Base-by-base conservation (phyloP, 768 basidiomycete genomes). In the Trametes villosa region DNA sequence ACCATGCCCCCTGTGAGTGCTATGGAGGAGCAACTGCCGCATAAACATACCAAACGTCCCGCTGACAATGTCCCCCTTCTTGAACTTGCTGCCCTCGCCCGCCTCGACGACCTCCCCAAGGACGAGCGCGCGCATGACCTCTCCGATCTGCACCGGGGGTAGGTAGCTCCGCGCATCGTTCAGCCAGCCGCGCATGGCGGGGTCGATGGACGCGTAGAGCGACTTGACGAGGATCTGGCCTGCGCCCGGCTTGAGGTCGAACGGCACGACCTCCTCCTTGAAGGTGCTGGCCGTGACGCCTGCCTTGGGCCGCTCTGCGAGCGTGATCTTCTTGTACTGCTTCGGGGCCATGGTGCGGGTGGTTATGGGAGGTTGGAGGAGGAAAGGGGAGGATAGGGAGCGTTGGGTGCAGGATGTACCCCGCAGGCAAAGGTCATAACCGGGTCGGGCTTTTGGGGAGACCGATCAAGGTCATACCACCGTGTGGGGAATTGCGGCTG, bases 151-250 rank as follows among this genome's bases (percentile, higher is more conserved):
- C 3, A 75, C 72, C 0, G 91, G 90, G 15, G 83, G 83, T 17
- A 91, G 49, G 69, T 94, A 93, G 65, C 85, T 87, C 46, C 94
- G 80, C 17, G 69, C 71, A 70, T 92, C 89, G 62, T 82, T 84
- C 51, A 98, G 69, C 82, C 90, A 97, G 13, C 84, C 86, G 9
- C 94, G 83, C 92, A 94, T 93, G 0, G 93, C 92, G 20, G 95
- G 94, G 68, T 97, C 95, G 64, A 97, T 72, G 33, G 86, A 87
- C 31, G 94, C 69, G 79, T 88, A 95, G 47, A 87, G 86, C 59
- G 91, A 85, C 71, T 85, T 82, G n/a, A 98, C 85, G 46, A 96
- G 78, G 9, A 86, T 85, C 62, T 89, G 79, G 24, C 75, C 72
- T 20, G 72, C 63, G 1, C 79, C 81, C 7, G 86, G 80, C 67